Percentiles rank a stretch among this genome's conserved stretches.
These are phyloP conservation scores for Esteya vermicola DNA, from an alignment of 2,329 filamentous ascomycete species.

Conservation along the genomic window DNA sequence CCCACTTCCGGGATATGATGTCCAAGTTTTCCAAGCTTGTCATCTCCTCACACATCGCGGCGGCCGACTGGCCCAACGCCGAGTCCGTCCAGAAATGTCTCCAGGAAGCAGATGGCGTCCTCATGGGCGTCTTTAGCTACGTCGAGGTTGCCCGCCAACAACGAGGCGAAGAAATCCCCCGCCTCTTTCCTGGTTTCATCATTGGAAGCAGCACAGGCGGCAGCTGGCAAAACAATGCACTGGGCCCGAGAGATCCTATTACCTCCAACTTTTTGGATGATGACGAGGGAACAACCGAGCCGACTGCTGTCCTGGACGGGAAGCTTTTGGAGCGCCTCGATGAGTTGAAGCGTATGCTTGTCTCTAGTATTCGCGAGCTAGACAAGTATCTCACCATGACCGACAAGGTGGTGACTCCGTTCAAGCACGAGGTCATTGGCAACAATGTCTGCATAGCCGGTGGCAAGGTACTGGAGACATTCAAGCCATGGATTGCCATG, in stretches of 20 bases:
- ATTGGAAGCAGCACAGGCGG: constrained; percentile 72
- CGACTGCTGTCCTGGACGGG: constrained; percentile 59
- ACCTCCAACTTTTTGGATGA: constrained; percentile 80
- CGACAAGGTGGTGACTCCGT: constrained; percentile 69
- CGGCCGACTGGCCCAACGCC: constrained; percentile 85
- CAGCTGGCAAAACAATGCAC: constrained; percentile 68
- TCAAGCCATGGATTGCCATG: constrained; percentile 77
- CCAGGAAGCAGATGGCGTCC: constrained; percentile 91
- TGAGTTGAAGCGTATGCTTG: constrained; percentile 69
- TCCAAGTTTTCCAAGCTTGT: constrained; percentile 99
- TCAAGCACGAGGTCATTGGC: constrained; percentile 65
- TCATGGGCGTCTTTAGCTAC: constrained; percentile 88
- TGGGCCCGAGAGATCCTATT: constrained; percentile 52
- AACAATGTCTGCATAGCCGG: constrained; percentile 71
- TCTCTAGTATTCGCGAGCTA: constrained; percentile 72
- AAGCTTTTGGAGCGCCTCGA: constrained; percentile 72
- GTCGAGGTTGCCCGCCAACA: constrained; percentile 92
- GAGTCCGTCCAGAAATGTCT: constrained; percentile 92
- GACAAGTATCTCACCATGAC: constrained; percentile 68
- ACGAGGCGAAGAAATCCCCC: constrained; percentile 79
- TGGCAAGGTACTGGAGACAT: constrained; percentile 70
- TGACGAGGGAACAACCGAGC: constrained; percentile 57
- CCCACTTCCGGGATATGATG: constrained; percentile 98
- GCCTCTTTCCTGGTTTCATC: constrained; percentile 88
- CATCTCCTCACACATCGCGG: constrained; percentile 92